phyloP scores from a whole-genome alignment of 129 eudicot species.

The Flaveria ramosissima region DNA sequence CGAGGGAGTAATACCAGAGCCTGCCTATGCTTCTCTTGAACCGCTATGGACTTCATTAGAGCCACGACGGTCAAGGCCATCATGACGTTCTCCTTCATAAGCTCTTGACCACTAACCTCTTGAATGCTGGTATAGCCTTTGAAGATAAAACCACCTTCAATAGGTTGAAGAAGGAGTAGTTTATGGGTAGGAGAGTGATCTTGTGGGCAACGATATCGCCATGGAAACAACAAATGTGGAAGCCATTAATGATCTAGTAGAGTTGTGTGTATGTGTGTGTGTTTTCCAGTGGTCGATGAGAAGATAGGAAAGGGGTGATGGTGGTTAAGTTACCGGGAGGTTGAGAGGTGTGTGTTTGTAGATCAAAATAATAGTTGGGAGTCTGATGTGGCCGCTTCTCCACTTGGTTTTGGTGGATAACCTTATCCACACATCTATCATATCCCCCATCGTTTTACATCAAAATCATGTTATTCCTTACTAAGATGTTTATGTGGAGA shows the following conservation, averaged over 20 bases:
- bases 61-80: slow-evolving; percentile 77
- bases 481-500: neutral
- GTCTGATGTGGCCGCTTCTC: neutral
- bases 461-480: neutral
- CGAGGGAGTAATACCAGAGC: slow-evolving; percentile 63
- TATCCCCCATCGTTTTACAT: neutral
- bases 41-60: slow-evolving; percentile 72
- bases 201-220: slow-evolving; percentile 20
- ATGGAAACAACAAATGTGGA: neutral
- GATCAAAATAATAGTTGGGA: neutral
- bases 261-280: neutral
- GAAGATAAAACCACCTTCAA: slow-evolving; percentile 31
- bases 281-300: neutral
- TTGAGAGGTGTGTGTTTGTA: neutral
- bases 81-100: slow-evolving; percentile 76
- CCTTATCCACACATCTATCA: neutral
- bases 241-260: neutral
- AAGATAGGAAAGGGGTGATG: neutral
- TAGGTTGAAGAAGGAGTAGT: slow-evolving; percentile 43
- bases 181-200: slow-evolving; percentile 30
- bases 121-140: too few species aligned
- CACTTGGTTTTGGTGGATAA: neutral
- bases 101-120: slow-evolving; percentile 37
- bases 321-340: neutral
- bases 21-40: slow-evolving; percentile 90